Evolutionary conservation across 2,329 filamentous ascomycete species (phyloP), one percentile per base, ranked within the genome.

Genomic region (Ophiostoma quercus): DNA sequence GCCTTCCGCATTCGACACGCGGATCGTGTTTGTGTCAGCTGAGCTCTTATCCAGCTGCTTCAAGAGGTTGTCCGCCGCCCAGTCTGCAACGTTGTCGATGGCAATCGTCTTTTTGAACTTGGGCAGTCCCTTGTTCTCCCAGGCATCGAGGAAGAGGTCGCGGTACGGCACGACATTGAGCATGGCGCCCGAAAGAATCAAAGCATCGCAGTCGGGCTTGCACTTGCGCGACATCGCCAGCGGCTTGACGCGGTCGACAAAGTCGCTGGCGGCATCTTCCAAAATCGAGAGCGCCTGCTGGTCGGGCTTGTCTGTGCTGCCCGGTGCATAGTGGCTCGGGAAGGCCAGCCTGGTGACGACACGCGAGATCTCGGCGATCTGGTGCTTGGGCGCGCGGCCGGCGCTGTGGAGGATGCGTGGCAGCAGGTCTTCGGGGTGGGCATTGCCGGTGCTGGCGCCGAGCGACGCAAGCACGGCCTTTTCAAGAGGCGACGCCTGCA

Each of bases 101-200:
- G 60, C 62, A 7, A 68, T 39, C 4, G 47, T 71, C 39, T 71
- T 71, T 25, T 54, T 60, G 62, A 67, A 71, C 22, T n/a, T 5
- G 0, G 68, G 68, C 25, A 71, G 32, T 1, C 68, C 68, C 14
- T 68, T 41, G 16, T 19, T 16, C 16, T 37, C 25, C 70, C 68
- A 70, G 11, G 43, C 62, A 1, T 70, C 47, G 22, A 70, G 43
- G 25, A 71, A 70, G 3, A 71, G 47, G 1, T 19, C 9, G 16
- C 70, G 68, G 19, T 71, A 71, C 8, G 66, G 68, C 4, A 43
- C 39, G 2, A 71, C 25, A 29, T 68, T 70, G 14, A 71, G 60
- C 57, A 71, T 39, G 1, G 70, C 66, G 1, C 70, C 70, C 8
- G 68, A 70, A 37, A 71, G 29, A n/a, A 71, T 57, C 14, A 71